These are phyloP conservation scores for Aspergillus alliaceus DNA, from an alignment of 2,329 filamentous ascomycete genomes.

Conservation along the genomic window DNA sequence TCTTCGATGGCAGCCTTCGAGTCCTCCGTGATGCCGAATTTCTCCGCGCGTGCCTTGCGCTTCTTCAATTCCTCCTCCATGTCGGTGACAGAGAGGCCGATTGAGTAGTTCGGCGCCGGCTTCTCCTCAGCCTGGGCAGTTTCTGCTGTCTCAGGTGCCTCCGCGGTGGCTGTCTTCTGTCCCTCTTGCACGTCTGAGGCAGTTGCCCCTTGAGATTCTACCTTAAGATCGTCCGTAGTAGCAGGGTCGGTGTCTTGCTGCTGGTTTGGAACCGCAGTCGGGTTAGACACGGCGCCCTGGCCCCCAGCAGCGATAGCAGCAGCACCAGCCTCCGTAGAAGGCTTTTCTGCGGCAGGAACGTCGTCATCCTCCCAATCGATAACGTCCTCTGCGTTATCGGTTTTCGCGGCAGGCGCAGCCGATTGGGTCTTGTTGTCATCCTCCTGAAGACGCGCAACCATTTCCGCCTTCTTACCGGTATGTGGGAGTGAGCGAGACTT, in stretches of 20 bases:
- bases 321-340: slow-evolving; percentile 33
- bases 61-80: slow-evolving; percentile 49
- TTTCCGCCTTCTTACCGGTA: slow-evolving; percentile 52
- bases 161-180: slow-evolving; percentile 17
- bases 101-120: slow-evolving; percentile 40
- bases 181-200: slow-evolving; percentile 15
- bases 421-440: slow-evolving; percentile 36
- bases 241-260: slow-evolving; percentile 38
- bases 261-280: slow-evolving; percentile 42
- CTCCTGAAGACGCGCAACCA: slow-evolving; percentile 49
- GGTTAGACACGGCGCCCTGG: slow-evolving; percentile 38
- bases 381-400: slow-evolving; percentile 41
- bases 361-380: slow-evolving; percentile 49
- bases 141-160: slow-evolving; percentile 12
- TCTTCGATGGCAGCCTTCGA: slow-evolving; percentile 39
- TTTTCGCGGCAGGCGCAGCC: slow-evolving; percentile 25
- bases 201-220: slow-evolving; percentile 28
- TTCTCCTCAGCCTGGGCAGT: slow-evolving; percentile 29
- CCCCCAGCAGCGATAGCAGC: slow-evolving; percentile 40
- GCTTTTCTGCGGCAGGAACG: slow-evolving; percentile 24
- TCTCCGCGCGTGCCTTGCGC: slow-evolving; percentile 50
- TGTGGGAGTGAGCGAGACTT: slow-evolving; percentile 49
- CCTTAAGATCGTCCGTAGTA: slow-evolving; percentile 38
- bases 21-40: slow-evolving; percentile 49
- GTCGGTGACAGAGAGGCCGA: slow-evolving; percentile 44